These are phyloP conservation scores for Fusarium stilboides DNA, from an alignment of 2,329 filamentous ascomycete species.

Conservation along the genomic window DNA sequence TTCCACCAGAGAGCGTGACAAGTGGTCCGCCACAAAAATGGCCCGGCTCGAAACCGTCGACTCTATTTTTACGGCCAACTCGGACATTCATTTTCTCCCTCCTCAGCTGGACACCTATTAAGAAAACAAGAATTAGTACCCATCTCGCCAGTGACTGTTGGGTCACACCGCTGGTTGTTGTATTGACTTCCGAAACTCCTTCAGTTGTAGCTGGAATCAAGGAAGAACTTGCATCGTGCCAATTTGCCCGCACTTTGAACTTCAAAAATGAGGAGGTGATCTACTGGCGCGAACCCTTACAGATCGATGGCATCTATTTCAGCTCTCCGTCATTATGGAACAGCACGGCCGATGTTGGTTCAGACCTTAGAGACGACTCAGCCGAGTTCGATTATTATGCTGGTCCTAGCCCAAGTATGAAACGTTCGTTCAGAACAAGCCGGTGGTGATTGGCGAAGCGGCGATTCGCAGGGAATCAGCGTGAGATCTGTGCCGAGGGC, in stretches of 20 bases:
- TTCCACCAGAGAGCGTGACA: conserved; percentile 15
- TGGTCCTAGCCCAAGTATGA: fast-evolving
- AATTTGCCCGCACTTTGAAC: conserved; percentile 17
- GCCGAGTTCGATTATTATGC: neutral
- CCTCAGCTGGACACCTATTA: neutral
- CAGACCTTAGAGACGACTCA: neutral
- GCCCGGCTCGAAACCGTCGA: conserved; percentile 7
- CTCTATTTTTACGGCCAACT: conserved; percentile 15
- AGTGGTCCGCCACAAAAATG: neutral
- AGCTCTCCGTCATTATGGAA: neutral
- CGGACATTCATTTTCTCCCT: conserved; percentile 1
- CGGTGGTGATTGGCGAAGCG: neutral
- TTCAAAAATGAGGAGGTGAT: conserved; percentile 7
- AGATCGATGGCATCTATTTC: neutral
- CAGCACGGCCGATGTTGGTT: neutral
- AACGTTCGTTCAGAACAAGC: neutral
- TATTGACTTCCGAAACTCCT: neutral
- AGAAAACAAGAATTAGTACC: neutral
- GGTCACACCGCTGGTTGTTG: neutral
- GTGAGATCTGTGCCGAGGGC: neutral
- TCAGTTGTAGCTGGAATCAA: neutral
- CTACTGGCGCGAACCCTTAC: neutral
- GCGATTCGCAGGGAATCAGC: neutral
- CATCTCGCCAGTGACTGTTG: conserved; percentile 23
- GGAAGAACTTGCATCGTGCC: neutral